A percentile compares a stretch with the other conserved stretches of the same genome.
phyloP scores from a whole-genome alignment of 768 basidiomycete genomes.

The Pholiota microspora region DNA sequence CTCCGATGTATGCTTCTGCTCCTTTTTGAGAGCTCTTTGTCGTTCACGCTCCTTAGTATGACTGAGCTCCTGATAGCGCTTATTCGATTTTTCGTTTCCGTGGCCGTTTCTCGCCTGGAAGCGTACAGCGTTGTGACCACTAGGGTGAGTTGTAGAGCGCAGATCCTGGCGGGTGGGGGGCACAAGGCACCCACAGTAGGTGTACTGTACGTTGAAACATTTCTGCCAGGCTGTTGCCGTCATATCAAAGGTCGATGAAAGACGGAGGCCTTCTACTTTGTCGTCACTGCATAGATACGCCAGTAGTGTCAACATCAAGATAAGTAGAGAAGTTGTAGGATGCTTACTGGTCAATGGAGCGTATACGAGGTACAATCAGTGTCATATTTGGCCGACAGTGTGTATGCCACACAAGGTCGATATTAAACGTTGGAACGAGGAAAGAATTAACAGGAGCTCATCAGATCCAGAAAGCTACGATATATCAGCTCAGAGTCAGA shows the following conservation, averaged over 20 bases:
- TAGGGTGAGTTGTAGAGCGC: slow-evolving; percentile 52
- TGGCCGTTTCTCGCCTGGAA: slow-evolving; percentile 30
- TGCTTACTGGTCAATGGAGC: slow-evolving; percentile 57
- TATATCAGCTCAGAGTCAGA: too few relatives aligned
- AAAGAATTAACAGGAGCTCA: slow-evolving; percentile 41
- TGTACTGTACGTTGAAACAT: slow-evolving; percentile 44
- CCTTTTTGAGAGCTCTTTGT: slow-evolving; percentile 8
- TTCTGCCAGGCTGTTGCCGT: slow-evolving; percentile 27
- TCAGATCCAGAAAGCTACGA: slow-evolving; percentile 53
- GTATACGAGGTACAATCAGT: slow-evolving; percentile 38
- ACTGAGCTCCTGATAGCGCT: slow-evolving; percentile 11
- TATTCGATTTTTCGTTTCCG: background rate
- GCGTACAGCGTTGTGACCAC: slow-evolving; percentile 47
- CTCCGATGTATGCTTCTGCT: slow-evolving; percentile 17
- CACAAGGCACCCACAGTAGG: slow-evolving; percentile 55
- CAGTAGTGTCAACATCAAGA: background rate
- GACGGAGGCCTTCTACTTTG: slow-evolving; percentile 24
- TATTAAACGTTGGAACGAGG: slow-evolving; percentile 64
- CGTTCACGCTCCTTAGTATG: slow-evolving; percentile 3
- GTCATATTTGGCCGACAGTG: slow-evolving; percentile 49
- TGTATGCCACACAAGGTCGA: slow-evolving; percentile 76
- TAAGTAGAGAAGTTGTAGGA: too few relatives aligned
- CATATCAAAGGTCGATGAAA: slow-evolving; percentile 25
- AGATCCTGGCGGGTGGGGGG: slow-evolving; percentile 32
- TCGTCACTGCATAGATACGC: slow-evolving; percentile 26